A percentile compares a stretch with the other conserved stretches of the same genome.
phyloP scores from a whole-genome alignment of 306 rosid genomes.

The Acmispon strigosus region DNA sequence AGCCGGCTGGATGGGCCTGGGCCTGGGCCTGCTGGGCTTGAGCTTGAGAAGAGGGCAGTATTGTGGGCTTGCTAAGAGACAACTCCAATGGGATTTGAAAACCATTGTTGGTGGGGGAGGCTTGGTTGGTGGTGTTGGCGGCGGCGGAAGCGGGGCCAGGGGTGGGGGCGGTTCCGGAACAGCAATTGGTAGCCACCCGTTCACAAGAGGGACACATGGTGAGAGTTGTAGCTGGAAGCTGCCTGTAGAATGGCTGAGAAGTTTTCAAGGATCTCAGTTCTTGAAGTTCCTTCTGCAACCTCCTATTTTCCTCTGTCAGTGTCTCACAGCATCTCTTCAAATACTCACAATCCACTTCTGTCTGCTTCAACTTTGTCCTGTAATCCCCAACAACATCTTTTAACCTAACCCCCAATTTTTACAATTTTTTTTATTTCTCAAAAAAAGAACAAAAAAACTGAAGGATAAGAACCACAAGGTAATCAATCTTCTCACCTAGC shows the following conservation, averaged over 20 bases:
- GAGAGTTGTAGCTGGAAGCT: constrained; percentile 95
- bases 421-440: too few species aligned
- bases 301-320: constrained; percentile 84
- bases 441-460: neutral
- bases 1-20: constrained; percentile 40
- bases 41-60: constrained; percentile 30
- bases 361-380: constrained; percentile 97
- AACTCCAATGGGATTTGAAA: constrained; percentile 1
- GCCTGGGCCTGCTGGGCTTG: constrained; percentile 34
- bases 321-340: constrained; percentile 93
- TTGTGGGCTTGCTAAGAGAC: constrained; percentile 30
- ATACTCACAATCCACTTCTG: constrained; percentile 95
- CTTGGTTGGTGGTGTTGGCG: too few species aligned
- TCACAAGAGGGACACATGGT: constrained; percentile 99
- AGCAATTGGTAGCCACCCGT: constrained; percentile 51
- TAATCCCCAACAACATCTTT: neutral
- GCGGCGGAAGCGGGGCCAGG: too few species aligned
- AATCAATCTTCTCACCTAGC: constrained; percentile 60
- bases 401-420: too few species aligned
- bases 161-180: neutral
- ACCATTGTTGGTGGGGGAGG: neutral
- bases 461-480: neutral
- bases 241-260: constrained; percentile 92
- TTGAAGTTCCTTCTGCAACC: constrained; percentile 88
- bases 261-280: constrained; percentile 84